Percentiles rank a stretch among this genome's conserved stretches.
Evolutionary conservation across 768 basidiomycete genomes (phyloP).

Genomic region (Paxillus rubicundulus): DNA sequence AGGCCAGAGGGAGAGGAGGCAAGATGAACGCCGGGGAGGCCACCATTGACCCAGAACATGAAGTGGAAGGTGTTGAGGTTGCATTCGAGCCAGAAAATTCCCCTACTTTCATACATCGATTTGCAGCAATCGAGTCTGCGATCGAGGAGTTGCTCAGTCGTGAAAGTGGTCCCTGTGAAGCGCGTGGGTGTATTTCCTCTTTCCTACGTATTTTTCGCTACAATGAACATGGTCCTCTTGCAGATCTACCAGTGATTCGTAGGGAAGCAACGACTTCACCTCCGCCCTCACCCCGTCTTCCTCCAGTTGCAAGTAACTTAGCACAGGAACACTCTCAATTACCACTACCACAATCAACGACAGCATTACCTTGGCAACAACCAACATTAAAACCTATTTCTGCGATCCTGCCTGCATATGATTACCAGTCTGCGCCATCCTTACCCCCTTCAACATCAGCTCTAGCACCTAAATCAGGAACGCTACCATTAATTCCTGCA

Average conservation of each 20-base stretch:
- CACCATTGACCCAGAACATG: neutral
- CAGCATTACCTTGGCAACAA: too few species aligned
- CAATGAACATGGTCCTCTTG: neutral
- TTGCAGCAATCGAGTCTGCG: constrained; percentile 17
- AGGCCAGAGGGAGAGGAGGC: neutral
- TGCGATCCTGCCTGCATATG: neutral
- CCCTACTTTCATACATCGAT: constrained; percentile 4
- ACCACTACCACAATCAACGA: neutral
- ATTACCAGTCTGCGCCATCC: neutral
- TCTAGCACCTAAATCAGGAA: neutral
- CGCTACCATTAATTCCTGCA: neutral
- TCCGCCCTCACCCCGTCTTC: neutral
- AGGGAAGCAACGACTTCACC: constrained; percentile 1
- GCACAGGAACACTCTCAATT: neutral
- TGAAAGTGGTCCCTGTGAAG: neutral
- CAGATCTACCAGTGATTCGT: neutral
- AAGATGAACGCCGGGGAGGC: neutral
- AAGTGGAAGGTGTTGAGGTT: constrained; percentile 4
- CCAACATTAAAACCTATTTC: neutral
- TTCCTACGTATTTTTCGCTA: neutral
- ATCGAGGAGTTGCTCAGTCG: constrained; percentile 19
- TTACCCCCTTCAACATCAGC: neutral
- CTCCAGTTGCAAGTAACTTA: neutral
- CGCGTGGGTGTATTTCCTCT: constrained; percentile 9
- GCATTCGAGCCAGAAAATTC: neutral